Base-by-base conservation (phyloP, 176 grass and related monocot genomes). In the Tillandsia leiboldiana region DNA sequence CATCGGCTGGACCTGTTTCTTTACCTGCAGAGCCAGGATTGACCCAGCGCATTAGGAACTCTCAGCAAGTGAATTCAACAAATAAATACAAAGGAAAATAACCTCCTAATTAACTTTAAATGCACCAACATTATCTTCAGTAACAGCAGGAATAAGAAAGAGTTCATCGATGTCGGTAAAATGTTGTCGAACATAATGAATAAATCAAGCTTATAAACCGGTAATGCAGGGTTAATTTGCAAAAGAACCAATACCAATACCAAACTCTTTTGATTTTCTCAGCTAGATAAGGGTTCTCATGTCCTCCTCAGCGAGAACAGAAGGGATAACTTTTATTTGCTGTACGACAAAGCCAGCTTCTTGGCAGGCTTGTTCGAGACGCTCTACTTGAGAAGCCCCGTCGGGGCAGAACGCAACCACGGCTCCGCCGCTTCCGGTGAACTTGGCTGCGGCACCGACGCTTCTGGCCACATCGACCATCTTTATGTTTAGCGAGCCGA, bases 401-500 rank as follows among this genome's bases (percentile, higher is more conserved):
- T 91, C 81, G 0, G 75, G 88, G 64, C 92, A 91, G 3, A 91
- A 49, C 0, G 78, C 83, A 4, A 96, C 88, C 8, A 88, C 86
- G 0, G 85, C 85, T 6, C 92, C 92, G 1, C 88, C 92, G 0
- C 92, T 91, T 51, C 92, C 88, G 0, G 88, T 96, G 73, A 96
- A 91, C 76, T 96, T 96, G 0, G 76, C 72, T 10, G 92, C 76
- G 0, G 86, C 88, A 0, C 92, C 88, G 0, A 89, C 63, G 3
- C 78, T 85, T 66, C 88, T 81, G 2, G 88, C 86, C 17, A 85
- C 78, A 67, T 91, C 88, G 10, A 96, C 77, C 92, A 91, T 91
- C 62, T 87, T 84, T 51, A 91, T 89, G 80, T 91, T 91, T 49
- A 96, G 12, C 1, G 59, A 76, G 2, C 92, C 92, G 11, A 96